Evolutionary conservation across 2,329 filamentous ascomycete genomes (phyloP).

Genomic region (Penicillium sp.): DNA sequence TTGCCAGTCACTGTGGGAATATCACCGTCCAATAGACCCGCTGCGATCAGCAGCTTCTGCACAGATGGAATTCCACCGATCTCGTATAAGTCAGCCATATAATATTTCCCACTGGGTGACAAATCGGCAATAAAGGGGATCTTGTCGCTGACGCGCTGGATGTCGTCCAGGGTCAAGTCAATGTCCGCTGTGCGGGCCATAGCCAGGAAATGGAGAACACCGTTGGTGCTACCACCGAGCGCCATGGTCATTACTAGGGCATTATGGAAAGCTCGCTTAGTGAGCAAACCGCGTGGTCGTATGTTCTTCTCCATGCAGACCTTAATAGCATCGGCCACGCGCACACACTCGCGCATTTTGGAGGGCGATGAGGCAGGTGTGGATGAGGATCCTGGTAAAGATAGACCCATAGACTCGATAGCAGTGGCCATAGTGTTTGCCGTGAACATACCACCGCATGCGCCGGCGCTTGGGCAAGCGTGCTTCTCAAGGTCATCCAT

Average conservation of each 20-base stretch:
- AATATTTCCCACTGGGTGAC: slow-evolving; percentile 78
- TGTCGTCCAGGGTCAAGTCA: slow-evolving; percentile 74
- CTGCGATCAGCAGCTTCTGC: slow-evolving; percentile 79
- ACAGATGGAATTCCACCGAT: slow-evolving; percentile 84
- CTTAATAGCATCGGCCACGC: slow-evolving; percentile 74
- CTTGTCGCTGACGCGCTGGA: slow-evolving; percentile 77
- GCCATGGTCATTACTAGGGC: slow-evolving; percentile 89
- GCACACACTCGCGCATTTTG: slow-evolving; percentile 84
- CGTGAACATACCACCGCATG: slow-evolving; percentile 91
- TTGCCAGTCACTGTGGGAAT: slow-evolving; percentile 82
- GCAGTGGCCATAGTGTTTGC: slow-evolving; percentile 92
- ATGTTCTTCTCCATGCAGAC: slow-evolving; percentile 81
- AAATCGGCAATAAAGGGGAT: slow-evolving; percentile 86
- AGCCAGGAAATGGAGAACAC: slow-evolving; percentile 82
- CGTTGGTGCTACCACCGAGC: slow-evolving; percentile 86
- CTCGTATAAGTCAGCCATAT: slow-evolving; percentile 84
- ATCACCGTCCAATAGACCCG: slow-evolving; percentile 71
- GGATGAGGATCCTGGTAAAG: slow-evolving; percentile 78
- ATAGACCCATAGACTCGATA: slow-evolving; percentile 84
- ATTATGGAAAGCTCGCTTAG: slow-evolving; percentile 80
- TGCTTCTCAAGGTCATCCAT: slow-evolving; percentile 79
- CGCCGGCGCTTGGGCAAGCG: slow-evolving; percentile 75
- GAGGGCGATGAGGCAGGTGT: slow-evolving; percentile 78
- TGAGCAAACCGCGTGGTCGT: slow-evolving; percentile 75
- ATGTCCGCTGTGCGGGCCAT: slow-evolving; percentile 87